A percentile compares a stretch with the other conserved stretches of the same genome.
Conservation (phyloP, 164 flowering plant species). For the Piper betle region DNA sequence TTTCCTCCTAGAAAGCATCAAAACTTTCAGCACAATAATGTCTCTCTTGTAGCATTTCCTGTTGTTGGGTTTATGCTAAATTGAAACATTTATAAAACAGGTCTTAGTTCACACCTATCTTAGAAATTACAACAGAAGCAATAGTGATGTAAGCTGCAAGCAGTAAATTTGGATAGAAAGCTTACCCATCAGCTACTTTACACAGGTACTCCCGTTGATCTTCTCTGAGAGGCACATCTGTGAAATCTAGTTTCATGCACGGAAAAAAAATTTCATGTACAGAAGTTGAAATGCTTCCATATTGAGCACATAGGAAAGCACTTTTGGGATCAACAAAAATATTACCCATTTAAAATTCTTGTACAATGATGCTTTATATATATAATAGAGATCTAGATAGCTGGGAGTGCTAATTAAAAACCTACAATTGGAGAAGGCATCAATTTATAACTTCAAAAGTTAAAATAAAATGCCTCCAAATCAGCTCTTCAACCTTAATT, state of each 20-base stretch:
- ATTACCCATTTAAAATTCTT: too few species aligned
- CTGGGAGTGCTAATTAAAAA: too few species aligned
- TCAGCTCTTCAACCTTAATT: not conserved
- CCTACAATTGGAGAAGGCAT: too few species aligned
- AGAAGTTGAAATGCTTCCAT: not conserved
- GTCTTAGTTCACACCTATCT: not conserved
- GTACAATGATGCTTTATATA: too few species aligned
- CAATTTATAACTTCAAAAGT: too few species aligned
- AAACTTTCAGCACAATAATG: slow-evolving; percentile 53
- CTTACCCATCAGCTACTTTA: slow-evolving; percentile 89
- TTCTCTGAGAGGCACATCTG: slow-evolving; percentile 88
- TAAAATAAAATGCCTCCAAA: not conserved
- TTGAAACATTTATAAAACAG: not conserved
- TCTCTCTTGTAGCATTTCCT: slow-evolving; percentile 83
- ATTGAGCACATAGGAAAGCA: too few species aligned
- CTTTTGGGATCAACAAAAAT: too few species aligned
- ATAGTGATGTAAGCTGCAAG: not conserved
- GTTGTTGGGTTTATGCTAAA: slow-evolving; percentile 72
- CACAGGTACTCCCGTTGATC: slow-evolving; percentile 87
- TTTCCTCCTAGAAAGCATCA: not conserved
- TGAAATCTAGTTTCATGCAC: slow-evolving; percentile 46
- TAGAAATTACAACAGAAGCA: not conserved
- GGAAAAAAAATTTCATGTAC: not conserved
- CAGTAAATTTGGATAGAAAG: not conserved
- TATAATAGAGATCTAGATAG: too few species aligned